Evolutionary conservation across 768 basidiomycete genomes (phyloP).

Genomic region (Serendipita sp.): DNA sequence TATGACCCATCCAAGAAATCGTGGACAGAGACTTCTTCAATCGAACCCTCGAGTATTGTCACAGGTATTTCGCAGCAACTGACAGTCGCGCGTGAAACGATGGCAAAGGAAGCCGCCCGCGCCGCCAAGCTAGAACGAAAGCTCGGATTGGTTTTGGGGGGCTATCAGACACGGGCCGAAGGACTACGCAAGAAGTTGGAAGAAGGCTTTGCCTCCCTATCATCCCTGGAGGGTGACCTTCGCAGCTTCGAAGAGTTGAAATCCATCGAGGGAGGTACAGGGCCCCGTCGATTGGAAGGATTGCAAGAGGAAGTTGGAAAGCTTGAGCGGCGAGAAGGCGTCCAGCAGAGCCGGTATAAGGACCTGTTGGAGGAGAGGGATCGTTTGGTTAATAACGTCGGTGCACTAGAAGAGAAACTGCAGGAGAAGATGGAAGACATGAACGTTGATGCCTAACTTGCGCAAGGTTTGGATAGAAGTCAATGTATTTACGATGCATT

Average conservation of each 20-base stretch:
- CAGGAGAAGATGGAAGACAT: constrained; percentile 72
- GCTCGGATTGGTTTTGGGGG: constrained; percentile 71
- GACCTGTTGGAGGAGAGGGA: constrained; percentile 59
- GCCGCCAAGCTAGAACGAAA: constrained; percentile 84
- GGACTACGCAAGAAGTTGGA: constrained; percentile 46
- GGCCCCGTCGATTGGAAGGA: constrained; percentile 59
- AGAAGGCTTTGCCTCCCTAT: constrained; percentile 55
- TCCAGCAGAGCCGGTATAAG: constrained; percentile 70
- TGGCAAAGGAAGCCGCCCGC: constrained; percentile 68
- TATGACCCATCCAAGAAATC: constrained; percentile 38
- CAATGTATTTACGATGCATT: background rate
- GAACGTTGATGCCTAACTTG: constrained; percentile 28
- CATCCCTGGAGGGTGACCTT: constrained; percentile 48
- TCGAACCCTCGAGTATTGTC: constrained; percentile 44
- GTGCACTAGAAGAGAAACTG: constrained; percentile 63
- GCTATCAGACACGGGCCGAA: constrained; percentile 66
- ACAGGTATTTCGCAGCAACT: constrained; percentile 50
- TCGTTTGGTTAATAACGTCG: constrained; percentile 42
- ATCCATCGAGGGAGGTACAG: constrained; percentile 54
- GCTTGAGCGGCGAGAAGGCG: constrained; percentile 58
- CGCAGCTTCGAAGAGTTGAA: constrained; percentile 66
- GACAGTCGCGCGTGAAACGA: constrained; percentile 44
- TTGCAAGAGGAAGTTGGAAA: constrained; percentile 77
- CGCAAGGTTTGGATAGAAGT: background rate
- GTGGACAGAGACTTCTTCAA: constrained; percentile 51